These are phyloP conservation scores for Podaxis sp. DNA, from an alignment of 768 basidiomycete species.

Conservation along the genomic window DNA sequence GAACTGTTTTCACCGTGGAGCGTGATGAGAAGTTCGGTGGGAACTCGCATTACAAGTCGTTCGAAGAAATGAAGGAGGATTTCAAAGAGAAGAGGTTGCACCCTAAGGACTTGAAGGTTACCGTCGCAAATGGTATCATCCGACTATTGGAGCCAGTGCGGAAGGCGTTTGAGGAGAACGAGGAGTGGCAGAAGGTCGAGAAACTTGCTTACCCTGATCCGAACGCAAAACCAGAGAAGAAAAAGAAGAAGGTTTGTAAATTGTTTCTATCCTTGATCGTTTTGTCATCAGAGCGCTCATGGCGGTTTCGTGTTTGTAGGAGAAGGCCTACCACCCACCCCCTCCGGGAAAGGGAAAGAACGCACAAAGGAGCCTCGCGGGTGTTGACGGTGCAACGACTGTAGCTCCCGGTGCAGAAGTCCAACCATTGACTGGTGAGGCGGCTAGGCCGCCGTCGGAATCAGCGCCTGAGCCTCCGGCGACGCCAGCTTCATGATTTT, in stretches of 20 bases:
- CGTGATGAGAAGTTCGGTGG: constrained; percentile 83
- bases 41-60: constrained; percentile 65
- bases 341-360: constrained; percentile 78
- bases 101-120: constrained; percentile 84
- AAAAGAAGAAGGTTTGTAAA: constrained; percentile 57
- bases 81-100: constrained; percentile 77
- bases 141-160: constrained; percentile 77
- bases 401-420: constrained; percentile 11
- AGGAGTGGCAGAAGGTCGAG: constrained; percentile 78
- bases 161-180: constrained; percentile 66
- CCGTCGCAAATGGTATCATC: constrained; percentile 70
- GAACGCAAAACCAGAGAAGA: constrained; percentile 54
- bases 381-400: constrained; percentile 3
- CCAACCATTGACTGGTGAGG: constrained; percentile 13
- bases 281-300: not conserved
- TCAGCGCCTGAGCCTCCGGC: not conserved
- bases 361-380: constrained; percentile 23
- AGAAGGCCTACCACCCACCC: constrained; percentile 80
- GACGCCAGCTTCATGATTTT: not conserved
- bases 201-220: constrained; percentile 82
- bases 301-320: constrained; percentile 32
- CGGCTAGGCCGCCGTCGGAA: constrained; percentile 13
- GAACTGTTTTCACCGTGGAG: constrained; percentile 75
- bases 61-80: constrained; percentile 62
- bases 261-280: not conserved